phyloP scores from a whole-genome alignment of 129 eudicot species.

The Heracleum sosnowskyi region DNA sequence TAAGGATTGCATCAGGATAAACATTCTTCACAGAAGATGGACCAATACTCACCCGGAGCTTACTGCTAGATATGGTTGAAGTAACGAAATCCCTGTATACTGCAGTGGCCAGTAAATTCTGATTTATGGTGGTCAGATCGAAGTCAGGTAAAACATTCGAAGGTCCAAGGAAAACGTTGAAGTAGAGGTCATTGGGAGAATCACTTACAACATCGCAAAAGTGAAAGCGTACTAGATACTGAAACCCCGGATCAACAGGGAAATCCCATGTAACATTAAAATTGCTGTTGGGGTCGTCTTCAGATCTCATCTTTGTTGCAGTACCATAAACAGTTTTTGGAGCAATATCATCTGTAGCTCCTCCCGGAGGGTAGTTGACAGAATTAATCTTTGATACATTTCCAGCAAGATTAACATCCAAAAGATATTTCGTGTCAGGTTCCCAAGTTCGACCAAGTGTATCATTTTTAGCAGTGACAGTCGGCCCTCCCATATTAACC shows the following conservation, averaged over 20 bases:
- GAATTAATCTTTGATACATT: slow-evolving; percentile 21
- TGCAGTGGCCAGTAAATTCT: slow-evolving; percentile 34
- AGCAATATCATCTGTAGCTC: slow-evolving; percentile 54
- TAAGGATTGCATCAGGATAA: slow-evolving; percentile 59
- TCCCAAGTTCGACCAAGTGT: slow-evolving; percentile 65
- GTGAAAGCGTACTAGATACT: slow-evolving; percentile 61
- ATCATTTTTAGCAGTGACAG: slow-evolving; percentile 50
- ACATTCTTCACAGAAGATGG: slow-evolving; percentile 25
- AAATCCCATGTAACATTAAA: slow-evolving; percentile 83
- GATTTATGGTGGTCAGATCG: slow-evolving; percentile 25
- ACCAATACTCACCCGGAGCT: slow-evolving; percentile 48
- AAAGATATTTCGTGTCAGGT: slow-evolving; percentile 39
- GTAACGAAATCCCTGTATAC: slow-evolving; percentile 47
- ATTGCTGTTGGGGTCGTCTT: slow-evolving; percentile 33
- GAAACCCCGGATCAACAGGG: slow-evolving; percentile 57
- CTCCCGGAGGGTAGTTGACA: slow-evolving; percentile 36
- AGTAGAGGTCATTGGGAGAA: slow-evolving; percentile 34
- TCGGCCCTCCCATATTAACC: slow-evolving; percentile 86
- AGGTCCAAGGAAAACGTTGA: slow-evolving; percentile 48
- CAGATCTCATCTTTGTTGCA: slow-evolving; percentile 39
- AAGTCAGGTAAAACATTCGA: slow-evolving; percentile 26
- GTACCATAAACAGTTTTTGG: slow-evolving; percentile 72
- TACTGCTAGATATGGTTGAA: slow-evolving; percentile 11
- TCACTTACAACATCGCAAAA: slow-evolving; percentile 69
- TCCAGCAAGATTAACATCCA: slow-evolving; percentile 20